Evolutionary conservation across 495 filamentous ascomycete species (phyloP), one percentile per base, ranked within the genome.

Genomic region (Aspergillus mulundensis): DNA sequence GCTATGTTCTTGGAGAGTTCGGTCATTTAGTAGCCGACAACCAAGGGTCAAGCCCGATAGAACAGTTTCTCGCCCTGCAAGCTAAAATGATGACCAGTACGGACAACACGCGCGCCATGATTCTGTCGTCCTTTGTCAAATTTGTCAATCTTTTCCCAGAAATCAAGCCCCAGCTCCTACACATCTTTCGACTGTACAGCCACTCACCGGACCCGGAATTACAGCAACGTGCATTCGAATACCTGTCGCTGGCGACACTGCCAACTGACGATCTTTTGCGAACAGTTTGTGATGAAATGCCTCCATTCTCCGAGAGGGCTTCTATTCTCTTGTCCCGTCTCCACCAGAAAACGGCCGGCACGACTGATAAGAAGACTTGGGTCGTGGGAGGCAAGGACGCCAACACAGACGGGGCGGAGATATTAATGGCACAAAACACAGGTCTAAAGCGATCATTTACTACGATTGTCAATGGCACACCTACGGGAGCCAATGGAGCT

Each of bases 211-310:
- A 99, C 62, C 87, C 95, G 0, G 95, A 99, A 65, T 71, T 99
- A 58, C 95, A 99, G 69, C 95, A 99, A 68, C 77, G 95, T 70
- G 92, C 95, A 16, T 99, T 89, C 73, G 95, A 99, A 69, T 99
- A 97, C 66, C 80, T 97, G 58, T 84, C 87, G 1, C 78, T 99
- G 52, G 91, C 91, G 19, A 91, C 84, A 40, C 78, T 95, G 55
- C 87, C 89, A 0, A 88, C 89, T 2, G 95, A 99, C 59, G 91
- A 97, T 60, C 82, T 99, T 16, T 79, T 99, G 11, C 87, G 95
- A 46, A 97, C 95, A 1, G 89, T 99, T 1, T 96, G 90, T 70
- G 95, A 99, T 64, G 95, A 99, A 66, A 97, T 99, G 95, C 95
- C 95, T 14, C 92, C 95, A 0, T 99, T 97, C 76, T 95, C 95